phyloP scores from a whole-genome alignment of 2,329 filamentous ascomycete genomes.

The Cladobotryum protrusum region DNA sequence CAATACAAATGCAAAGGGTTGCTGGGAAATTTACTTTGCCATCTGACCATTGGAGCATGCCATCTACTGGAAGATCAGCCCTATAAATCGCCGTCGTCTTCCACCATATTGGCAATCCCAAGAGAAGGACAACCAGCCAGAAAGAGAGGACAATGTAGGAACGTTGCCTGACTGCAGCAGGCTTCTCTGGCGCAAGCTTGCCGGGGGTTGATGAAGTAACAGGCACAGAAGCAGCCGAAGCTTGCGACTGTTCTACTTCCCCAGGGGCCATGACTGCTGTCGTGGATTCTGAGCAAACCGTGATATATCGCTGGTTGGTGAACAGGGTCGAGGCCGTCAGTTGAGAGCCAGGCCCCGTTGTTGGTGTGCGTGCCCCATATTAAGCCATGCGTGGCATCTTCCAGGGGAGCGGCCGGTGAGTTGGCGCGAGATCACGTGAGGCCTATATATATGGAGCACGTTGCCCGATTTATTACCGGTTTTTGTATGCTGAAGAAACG shows the following conservation, averaged over 20 bases:
- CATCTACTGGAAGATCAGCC: constrained; percentile 71
- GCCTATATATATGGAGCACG: no score
- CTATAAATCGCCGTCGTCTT: constrained; percentile 89
- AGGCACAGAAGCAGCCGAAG: constrained; percentile 15
- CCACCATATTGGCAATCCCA: constrained; percentile 95
- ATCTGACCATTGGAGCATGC: constrained; percentile 89
- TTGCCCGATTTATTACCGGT: no score
- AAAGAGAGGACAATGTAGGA: constrained; percentile 77
- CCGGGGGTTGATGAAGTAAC: constrained; percentile 17
- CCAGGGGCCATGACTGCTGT: constrained; percentile 11
- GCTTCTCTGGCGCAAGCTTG: constrained; percentile 70
- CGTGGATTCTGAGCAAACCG: not conserved
- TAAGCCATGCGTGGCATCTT: constrained; percentile 5
- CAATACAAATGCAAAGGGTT: not conserved
- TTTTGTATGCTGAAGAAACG: no score
- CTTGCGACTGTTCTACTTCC: constrained; percentile 8
- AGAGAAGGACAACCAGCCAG: constrained; percentile 75
- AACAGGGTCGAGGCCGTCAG: not conserved
- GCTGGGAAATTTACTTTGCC: constrained; percentile 58
- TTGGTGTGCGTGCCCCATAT: not conserved
- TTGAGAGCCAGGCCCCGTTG: not conserved
- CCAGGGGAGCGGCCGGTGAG: no score
- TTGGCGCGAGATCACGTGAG: no score
- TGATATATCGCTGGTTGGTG: not conserved
- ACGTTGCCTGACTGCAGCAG: constrained; percentile 62